phyloP scores from a whole-genome alignment of 345 rosid genomes.

The Hibiscus syriacus region DNA sequence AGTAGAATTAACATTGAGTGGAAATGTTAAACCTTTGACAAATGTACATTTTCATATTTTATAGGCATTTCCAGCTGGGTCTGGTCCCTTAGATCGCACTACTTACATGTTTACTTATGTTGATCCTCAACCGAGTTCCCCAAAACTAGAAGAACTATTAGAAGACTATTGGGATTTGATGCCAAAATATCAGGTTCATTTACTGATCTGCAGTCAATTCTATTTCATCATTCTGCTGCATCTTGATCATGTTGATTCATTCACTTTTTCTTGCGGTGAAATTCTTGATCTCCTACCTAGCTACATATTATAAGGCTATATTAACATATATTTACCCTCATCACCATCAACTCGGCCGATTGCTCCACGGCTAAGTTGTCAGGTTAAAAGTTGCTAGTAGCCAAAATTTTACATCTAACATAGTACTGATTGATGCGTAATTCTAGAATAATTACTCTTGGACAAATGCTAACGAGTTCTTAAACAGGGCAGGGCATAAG shows the following conservation, averaged over 20 bases:
- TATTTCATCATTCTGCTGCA: background rate
- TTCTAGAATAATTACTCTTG: background rate
- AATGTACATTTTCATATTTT: conserved; percentile 11
- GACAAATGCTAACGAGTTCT: background rate
- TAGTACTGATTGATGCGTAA: background rate
- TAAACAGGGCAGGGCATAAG: background rate
- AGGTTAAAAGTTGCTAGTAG: background rate
- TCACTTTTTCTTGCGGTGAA: background rate
- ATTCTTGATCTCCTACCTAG: no score
- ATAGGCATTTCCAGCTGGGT: conserved; percentile 97
- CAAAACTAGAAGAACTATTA: conserved; percentile 71
- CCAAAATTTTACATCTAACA: background rate
- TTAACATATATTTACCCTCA: background rate
- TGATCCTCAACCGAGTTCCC: conserved; percentile 68
- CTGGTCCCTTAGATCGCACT: conserved; percentile 87
- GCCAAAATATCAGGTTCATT: conserved; percentile 80
- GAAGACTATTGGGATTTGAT: conserved; percentile 87
- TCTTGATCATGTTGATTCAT: conserved; percentile 4
- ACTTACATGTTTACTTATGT: conserved; percentile 94
- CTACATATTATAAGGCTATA: no score
- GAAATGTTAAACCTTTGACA: background rate
- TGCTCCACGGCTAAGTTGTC: background rate
- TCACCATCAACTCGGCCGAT: background rate
- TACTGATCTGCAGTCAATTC: conserved; percentile 7
- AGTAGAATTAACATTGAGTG: background rate